Evolutionary conservation across 2,329 filamentous ascomycete species (phyloP), one percentile per base, ranked within the genome.

Genomic region (Cladosporium halotolerans): DNA sequence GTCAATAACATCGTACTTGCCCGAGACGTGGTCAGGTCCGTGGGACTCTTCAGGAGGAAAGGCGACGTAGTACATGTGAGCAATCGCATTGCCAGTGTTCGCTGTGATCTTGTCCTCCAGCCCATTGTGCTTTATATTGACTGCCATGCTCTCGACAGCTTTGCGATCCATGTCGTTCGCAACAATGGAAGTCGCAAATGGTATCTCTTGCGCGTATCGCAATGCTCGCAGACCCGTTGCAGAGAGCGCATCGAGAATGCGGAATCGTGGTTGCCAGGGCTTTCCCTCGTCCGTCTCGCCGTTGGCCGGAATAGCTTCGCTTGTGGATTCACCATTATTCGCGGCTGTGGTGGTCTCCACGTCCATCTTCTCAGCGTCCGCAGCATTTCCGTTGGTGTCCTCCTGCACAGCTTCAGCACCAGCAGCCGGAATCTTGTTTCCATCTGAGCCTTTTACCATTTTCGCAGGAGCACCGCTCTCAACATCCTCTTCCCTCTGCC

Each of bases 181-280:
- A 60, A 91, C 62, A 7, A 70, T 60, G 7, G 59, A 55, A 0
- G 66, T 66, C 9, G 62, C 61, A 42, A 58, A 65, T 0, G 93
- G 89, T 23, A 99, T 82, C 67, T 99, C 93, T 61, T 90, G 85
- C 0, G 89, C 88, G 70, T 97, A 99, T 56, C 93, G 86, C 40
- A 99, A 72, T 5, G 93, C 93, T 57, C 93, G 85, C 5, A 99
- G 79, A 19, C 93, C 93, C 3, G 91, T 96, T 1, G 93, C 93
- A 9, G 93, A 99, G 4, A 99, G 79, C 0, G 93, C 93, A 70
- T 99, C 93, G 8, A 99, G 81, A 38, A 99, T 92, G n/a, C 83
- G 85, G 65, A 96, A 92, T 9, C 73, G 9, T 75, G 71, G 55
- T 65, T 67, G 53, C 64, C 67, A 54, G 48, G 59, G 55, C 52